A percentile compares a stretch with the other conserved stretches of the same genome.
phyloP scores from a whole-genome alignment of 352 stramenopile species.

The Saprolegnia diclina region DNA sequence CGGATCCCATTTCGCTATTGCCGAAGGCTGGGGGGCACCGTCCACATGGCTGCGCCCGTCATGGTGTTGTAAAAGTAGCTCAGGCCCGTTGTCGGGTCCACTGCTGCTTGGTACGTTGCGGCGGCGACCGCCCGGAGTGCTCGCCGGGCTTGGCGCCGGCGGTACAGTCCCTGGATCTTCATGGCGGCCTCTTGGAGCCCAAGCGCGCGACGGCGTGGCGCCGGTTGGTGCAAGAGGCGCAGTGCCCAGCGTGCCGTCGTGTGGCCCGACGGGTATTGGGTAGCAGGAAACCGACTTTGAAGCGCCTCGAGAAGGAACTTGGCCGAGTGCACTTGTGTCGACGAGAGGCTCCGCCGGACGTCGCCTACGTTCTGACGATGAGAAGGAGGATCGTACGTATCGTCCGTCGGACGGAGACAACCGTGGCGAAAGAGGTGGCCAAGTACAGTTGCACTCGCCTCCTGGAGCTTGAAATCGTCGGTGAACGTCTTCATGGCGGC shows the following conservation, averaged over 20 bases:
- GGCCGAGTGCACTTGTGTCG: not conserved
- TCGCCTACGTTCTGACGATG: not conserved
- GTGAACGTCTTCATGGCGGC: slow-evolving; percentile 50
- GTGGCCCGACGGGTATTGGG: not conserved
- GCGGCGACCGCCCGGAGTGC: slow-evolving; percentile 35
- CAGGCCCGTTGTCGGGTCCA: slow-evolving; percentile 43
- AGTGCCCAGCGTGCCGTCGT: not conserved
- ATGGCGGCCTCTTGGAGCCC: slow-evolving; percentile 20
- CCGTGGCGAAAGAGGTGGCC: not conserved
- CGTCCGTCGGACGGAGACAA: not conserved
- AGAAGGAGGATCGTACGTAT: too few relatives aligned
- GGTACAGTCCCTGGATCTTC: slow-evolving; percentile 53
- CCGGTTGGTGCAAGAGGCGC: not conserved
- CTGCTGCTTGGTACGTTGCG: slow-evolving; percentile 37
- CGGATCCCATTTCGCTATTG: too few relatives aligned
- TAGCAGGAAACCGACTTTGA: not conserved
- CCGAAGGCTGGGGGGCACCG: slow-evolving; percentile 30
- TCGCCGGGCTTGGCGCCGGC: slow-evolving; percentile 43
- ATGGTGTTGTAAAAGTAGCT: slow-evolving; percentile 53
- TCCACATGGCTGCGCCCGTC: slow-evolving; percentile 51
- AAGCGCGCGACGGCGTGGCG: not conserved
- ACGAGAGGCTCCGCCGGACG: not conserved
- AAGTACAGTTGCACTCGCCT: not conserved
- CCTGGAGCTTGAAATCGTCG: slow-evolving; percentile 37
- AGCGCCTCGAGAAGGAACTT: slow-evolving; percentile 23